Percentiles rank a stretch among this genome's conserved stretches.
Evolutionary conservation across 2,329 filamentous ascomycete genomes (phyloP).

Genomic region (Xylariaceae sp.): DNA sequence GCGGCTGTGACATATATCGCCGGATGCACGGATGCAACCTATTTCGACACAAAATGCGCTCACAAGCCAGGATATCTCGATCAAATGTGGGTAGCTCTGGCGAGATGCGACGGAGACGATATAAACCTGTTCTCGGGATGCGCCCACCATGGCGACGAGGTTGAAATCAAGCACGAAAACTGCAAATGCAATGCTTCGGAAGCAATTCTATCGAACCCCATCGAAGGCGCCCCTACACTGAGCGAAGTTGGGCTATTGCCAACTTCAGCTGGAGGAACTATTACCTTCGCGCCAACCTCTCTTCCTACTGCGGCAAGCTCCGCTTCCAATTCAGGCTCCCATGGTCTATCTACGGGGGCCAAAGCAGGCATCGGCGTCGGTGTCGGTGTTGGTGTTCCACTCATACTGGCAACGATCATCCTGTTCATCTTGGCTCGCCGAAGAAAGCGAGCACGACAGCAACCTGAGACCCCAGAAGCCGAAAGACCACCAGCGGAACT

Average conservation of each 20-base stretch:
- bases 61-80: slow-evolving; percentile 23
- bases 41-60: slow-evolving; percentile 19
- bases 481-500: slow-evolving; percentile 9
- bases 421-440: slow-evolving; percentile 15
- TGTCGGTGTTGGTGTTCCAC: slow-evolving; percentile 18
- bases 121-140: slow-evolving; percentile 24
- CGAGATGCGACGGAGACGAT: slow-evolving; percentile 23
- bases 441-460: slow-evolving; percentile 9
- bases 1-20: slow-evolving; percentile 24
- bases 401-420: slow-evolving; percentile 14
- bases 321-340: slow-evolving; percentile 1
- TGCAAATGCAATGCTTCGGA: slow-evolving; percentile 21
- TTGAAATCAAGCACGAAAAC: slow-evolving; percentile 22
- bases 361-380: slow-evolving; percentile 22
- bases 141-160: slow-evolving; percentile 15
- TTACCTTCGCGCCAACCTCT: slow-evolving; percentile 24
- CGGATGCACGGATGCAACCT: slow-evolving; percentile 24
- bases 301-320: slow-evolving; percentile 17
- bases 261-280: slow-evolving; percentile 22
- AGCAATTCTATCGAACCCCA: slow-evolving; percentile 20
- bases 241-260: slow-evolving; percentile 20
- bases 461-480: slow-evolving; percentile 4
- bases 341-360: slow-evolving; percentile 15
- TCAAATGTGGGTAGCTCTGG: slow-evolving; percentile 24
- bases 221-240: slow-evolving; percentile 19